phyloP scores from a whole-genome alignment of 352 stramenopile genomes.

The Phytophthora lateralis region DNA sequence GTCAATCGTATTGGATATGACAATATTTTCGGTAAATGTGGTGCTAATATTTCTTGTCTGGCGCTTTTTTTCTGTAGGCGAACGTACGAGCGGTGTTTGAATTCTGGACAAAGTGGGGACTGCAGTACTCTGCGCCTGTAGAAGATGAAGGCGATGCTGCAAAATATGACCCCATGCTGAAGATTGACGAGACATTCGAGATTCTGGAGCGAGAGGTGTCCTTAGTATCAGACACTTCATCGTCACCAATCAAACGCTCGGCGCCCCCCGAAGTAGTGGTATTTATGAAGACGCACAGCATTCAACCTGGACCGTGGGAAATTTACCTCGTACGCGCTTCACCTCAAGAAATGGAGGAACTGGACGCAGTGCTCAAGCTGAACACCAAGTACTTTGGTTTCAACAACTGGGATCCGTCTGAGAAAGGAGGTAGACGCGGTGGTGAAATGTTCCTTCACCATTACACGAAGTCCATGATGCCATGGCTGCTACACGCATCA shows the following conservation, averaged over 20 bases:
- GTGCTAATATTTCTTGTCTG: neutral
- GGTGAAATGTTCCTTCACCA: slow-evolving; percentile 87
- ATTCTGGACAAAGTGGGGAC: slow-evolving; percentile 84
- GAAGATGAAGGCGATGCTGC: slow-evolving; percentile 36
- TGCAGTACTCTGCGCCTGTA: slow-evolving; percentile 61
- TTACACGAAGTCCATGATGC: slow-evolving; percentile 84
- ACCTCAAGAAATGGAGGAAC: slow-evolving; percentile 69
- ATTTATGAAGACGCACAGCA: slow-evolving; percentile 82
- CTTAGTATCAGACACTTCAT: slow-evolving; percentile 65
- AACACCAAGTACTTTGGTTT: slow-evolving; percentile 83
- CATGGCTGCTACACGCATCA: slow-evolving; percentile 67
- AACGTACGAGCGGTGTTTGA: slow-evolving; percentile 81
- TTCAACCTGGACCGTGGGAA: slow-evolving; percentile 82
- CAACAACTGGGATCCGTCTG: slow-evolving; percentile 73
- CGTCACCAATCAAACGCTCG: slow-evolving; percentile 68
- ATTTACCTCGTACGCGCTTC: slow-evolving; percentile 75
- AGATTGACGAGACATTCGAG: slow-evolving; percentile 67
- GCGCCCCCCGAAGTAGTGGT: slow-evolving; percentile 66
- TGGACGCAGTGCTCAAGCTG: slow-evolving; percentile 65
- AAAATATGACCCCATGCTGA: slow-evolving; percentile 51
- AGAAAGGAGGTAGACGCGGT: slow-evolving; percentile 68
- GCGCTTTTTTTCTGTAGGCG: slow-evolving; percentile 33
- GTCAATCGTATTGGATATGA: neutral
- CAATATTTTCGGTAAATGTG: neutral
- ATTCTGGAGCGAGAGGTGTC: slow-evolving; percentile 63